Evolutionary conservation across 2,329 filamentous ascomycete genomes (phyloP), one percentile per base, ranked within the genome.

Genomic region (Sclerotinia sclerotiorum): DNA sequence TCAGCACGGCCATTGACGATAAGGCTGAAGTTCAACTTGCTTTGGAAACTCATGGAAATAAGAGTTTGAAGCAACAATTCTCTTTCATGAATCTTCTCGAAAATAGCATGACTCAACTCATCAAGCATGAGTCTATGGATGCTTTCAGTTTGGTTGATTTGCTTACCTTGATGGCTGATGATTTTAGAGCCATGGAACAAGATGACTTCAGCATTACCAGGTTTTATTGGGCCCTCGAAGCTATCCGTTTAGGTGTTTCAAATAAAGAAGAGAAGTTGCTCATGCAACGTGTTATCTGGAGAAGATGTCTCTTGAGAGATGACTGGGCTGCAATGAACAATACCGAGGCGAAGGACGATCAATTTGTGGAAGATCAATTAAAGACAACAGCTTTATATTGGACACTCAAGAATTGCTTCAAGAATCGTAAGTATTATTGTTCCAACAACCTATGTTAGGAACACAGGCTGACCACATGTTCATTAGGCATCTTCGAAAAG

Each of bases 251-350:
- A 76, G 87, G 81, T 72, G 84, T 83, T 74, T 83, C 78, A 74
- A 82, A 81, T 72, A 88, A 82, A 24, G 84, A 86, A n/a, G 83
- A 85, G 57, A 84, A 84, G 71, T 84, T 89, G 35, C 80, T 83
- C 44, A 77, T 84, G 48, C 80, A 86, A 63, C 83, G 82, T 70
- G 79, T 88, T n/a, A 91, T 98, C 71, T 99, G 95, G 95, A 90
- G 95, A 76, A 88, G 95, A 66, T 90, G 93, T 70, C 91, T 91
- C 75, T 85, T 94, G 72, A 87, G 89, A 62, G 94, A 97, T 77
- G 87, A 97, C 76, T 99, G 95, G 95, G 82, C 85, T 35, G 83
- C 82, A 69, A 85, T 96, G 76, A 94, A 95, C 76, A 88, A 92
- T 72, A 94, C 91, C 0, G 87, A 89, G 60, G 83, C 90, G 69